phyloP scores from a whole-genome alignment of 2,329 filamentous ascomycete genomes.

The Apiospora sp. region DNA sequence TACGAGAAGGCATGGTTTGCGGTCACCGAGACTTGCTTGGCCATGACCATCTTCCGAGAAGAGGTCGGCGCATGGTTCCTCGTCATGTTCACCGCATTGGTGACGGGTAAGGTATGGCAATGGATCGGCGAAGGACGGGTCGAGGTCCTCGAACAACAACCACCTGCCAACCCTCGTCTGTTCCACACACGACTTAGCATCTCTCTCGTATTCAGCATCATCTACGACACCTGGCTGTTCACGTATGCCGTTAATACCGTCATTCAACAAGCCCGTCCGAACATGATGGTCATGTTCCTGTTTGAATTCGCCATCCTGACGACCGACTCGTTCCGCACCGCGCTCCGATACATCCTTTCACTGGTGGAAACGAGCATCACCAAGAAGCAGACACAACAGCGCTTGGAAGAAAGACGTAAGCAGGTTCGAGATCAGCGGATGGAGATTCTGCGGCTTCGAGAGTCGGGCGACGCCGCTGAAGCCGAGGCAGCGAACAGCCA shows the following conservation, averaged over 20 bases:
- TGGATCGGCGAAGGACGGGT: slow-evolving; percentile 98
- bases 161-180: slow-evolving; percentile 83
- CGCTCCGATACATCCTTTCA: slow-evolving; percentile 79
- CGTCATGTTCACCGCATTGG: slow-evolving; percentile 91
- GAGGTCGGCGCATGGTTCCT: slow-evolving; percentile 95
- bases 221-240: slow-evolving; percentile 83
- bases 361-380: slow-evolving; percentile 80
- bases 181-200: slow-evolving; percentile 85
- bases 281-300: slow-evolving; percentile 99
- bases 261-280: slow-evolving; percentile 85
- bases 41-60: slow-evolving; percentile 98
- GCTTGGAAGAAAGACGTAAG: slow-evolving; percentile 71
- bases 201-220: slow-evolving; percentile 79
- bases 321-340: slow-evolving; percentile 81
- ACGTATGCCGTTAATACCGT: slow-evolving; percentile 84
- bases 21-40: slow-evolving; percentile 93
- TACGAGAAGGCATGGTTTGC: slow-evolving; percentile 99
- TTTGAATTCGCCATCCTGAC: slow-evolving; percentile 94
- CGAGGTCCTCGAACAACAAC: slow-evolving; percentile 94
- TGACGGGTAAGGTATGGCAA: slow-evolving; percentile 96
- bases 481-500: slow-evolving; percentile 56
- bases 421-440: slow-evolving; percentile 70
- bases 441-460: slow-evolving; percentile 58
- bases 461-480: slow-evolving; percentile 54
- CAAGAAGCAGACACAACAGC: slow-evolving; percentile 74